These are phyloP conservation scores for Sporothrix luriei DNA, from an alignment of 2,329 filamentous ascomycete species.

Conservation along the genomic window DNA sequence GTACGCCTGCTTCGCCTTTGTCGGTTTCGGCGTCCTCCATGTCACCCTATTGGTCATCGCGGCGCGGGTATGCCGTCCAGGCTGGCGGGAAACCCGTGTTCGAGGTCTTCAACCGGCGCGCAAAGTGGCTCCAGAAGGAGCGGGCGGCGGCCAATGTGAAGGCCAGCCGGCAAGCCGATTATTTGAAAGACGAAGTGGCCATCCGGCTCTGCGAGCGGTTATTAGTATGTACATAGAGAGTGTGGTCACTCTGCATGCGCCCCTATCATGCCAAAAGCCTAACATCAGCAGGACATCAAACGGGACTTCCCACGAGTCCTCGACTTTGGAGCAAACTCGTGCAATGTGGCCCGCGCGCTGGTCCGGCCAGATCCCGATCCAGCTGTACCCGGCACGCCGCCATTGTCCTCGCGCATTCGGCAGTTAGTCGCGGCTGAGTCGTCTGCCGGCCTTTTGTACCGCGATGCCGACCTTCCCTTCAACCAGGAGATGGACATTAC, in stretches of 20 bases:
- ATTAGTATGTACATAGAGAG: constrained; percentile 57
- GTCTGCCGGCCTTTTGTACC: constrained; percentile 74
- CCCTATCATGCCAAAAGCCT: background rate
- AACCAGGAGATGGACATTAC: constrained; percentile 72
- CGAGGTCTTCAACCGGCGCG: constrained; percentile 85
- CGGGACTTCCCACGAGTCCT: constrained; percentile 81
- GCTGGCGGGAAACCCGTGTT: constrained; percentile 74
- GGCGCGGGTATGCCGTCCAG: constrained; percentile 74
- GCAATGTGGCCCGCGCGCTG: constrained; percentile 85
- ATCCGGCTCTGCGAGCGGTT: constrained; percentile 80
- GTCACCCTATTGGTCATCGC: constrained; percentile 42
- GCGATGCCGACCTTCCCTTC: constrained; percentile 74
- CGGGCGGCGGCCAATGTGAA: constrained; percentile 72
- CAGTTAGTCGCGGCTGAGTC: constrained; percentile 81
- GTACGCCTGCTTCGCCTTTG: constrained; percentile 46
- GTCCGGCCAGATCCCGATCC: constrained; percentile 69
- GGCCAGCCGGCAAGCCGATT: constrained; percentile 79
- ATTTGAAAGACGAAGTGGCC: constrained; percentile 91
- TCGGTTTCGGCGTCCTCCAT: background rate
- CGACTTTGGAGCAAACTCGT: constrained; percentile 92
- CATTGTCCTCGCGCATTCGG: constrained; percentile 70
- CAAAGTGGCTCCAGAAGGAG: constrained; percentile 91
- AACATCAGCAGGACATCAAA: constrained; percentile 74
- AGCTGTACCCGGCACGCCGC: constrained; percentile 59
- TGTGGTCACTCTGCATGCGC: background rate